Base-by-base conservation (phyloP, 352 stramenopile genomes). In the Globisporangium polare region DNA sequence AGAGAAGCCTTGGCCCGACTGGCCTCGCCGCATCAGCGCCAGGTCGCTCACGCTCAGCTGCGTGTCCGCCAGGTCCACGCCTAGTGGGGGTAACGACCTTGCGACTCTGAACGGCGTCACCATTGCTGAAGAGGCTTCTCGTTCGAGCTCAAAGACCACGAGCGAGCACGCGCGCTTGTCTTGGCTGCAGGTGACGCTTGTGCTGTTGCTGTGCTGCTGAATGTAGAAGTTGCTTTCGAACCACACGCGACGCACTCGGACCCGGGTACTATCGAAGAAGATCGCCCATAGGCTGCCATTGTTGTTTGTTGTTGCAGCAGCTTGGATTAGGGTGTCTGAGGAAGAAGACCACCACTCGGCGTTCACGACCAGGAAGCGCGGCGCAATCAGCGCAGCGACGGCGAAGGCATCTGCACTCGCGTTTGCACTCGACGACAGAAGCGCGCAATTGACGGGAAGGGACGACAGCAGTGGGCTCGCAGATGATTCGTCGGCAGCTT, bases 351-450 rank as follows among this genome's bases (percentile, higher is more conserved):
- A 39, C 49, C 49, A 54, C 17, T 35, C 27, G 15, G 49, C 18
- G 26, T 54, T 54, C 49, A 26, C 26, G 15, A 54, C 26, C 15
- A 54, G 17, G 13, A 54, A 54, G 26, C 49, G 49, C 17, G 49
- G 49, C 6, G 49, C 49, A 17, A 54, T 24, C 18, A 39, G 5
- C 29, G 20, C 27, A 9, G 49, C 49, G 8, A 54, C 27, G 39
- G 49, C 17, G 49, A 39, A 24, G 13, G 49, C 49, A n/a, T 15
- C 49, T 13, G 20, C 7, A 26, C 8, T 24, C 1, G 27, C 31
- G 17, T 39, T 54, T 6, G 10, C 24, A 24, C 15, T 41, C 18
- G 49, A 54, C 8, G 49, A 54, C 49, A 54, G 26, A 17, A 54
- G 49, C 27, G 49, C 49, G 18, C 33, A 54, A 17, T 54, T 54